Conservation (phyloP, 192 early-diverging fungal genomes). For the Backusella psychrophila region DNA sequence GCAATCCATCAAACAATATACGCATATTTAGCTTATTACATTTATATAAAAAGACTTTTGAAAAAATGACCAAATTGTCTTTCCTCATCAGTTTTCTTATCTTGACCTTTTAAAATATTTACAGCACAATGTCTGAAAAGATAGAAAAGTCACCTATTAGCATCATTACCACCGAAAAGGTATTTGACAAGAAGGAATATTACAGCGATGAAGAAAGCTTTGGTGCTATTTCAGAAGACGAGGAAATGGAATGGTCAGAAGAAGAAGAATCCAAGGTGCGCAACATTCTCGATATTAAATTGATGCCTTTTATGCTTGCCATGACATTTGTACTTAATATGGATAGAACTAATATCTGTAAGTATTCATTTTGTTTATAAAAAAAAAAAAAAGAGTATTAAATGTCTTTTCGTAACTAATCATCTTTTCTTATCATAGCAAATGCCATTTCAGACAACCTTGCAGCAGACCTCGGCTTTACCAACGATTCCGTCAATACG, state of each 20-base stretch:
- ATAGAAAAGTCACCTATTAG: not conserved
- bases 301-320: slow-evolving; percentile 57
- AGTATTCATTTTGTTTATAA: not conserved
- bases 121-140: not conserved
- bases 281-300: slow-evolving; percentile 36
- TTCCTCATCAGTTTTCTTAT: not conserved
- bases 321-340: slow-evolving; percentile 31
- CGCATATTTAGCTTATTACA: not conserved
- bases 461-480: slow-evolving; percentile 40
- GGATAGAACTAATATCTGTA: slow-evolving; percentile 37
- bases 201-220: slow-evolving; percentile 11
- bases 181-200: not conserved
- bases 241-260: slow-evolving; percentile 44
- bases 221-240: not conserved
- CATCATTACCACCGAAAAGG: not conserved
- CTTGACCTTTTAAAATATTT: not conserved
- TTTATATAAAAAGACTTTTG: not conserved
- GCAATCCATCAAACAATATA: not conserved
- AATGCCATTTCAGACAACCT: slow-evolving; percentile 52
- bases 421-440: slow-evolving; percentile 2
- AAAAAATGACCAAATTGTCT: not conserved
- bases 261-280: slow-evolving; percentile 43
- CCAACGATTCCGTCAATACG: slow-evolving; percentile 44
- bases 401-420: not conserved
- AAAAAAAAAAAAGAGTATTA: not conserved